Conservation (phyloP, 2,329 filamentous ascomycete genomes). For the Davidsoniella virescens region DNA sequence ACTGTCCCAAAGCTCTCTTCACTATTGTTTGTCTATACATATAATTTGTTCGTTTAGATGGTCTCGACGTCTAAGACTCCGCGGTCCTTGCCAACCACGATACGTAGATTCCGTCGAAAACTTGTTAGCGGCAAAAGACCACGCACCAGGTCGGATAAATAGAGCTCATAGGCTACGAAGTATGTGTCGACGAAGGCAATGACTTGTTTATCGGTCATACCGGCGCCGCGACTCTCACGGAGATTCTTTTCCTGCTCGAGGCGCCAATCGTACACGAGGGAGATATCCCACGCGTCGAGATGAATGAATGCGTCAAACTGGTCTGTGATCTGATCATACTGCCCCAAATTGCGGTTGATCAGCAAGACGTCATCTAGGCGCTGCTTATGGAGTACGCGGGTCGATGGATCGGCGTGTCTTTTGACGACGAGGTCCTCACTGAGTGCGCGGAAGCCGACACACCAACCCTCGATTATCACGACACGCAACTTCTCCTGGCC, state of each 20-base stretch:
- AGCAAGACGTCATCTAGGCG: slow-evolving; percentile 32
- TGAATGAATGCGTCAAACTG: slow-evolving; percentile 39
- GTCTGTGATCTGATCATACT: slow-evolving; percentile 33
- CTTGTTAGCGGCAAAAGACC: slow-evolving; percentile 19
- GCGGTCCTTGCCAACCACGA: slow-evolving; percentile 45
- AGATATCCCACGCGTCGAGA: slow-evolving; percentile 52
- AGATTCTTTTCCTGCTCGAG: slow-evolving; percentile 63
- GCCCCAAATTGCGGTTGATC: slow-evolving; percentile 30
- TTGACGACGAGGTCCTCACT: slow-evolving; percentile 32
- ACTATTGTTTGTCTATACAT: too few relatives aligned
- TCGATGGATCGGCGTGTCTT: slow-evolving; percentile 30
- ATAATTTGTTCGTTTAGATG: too few relatives aligned
- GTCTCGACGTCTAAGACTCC: slow-evolving; percentile 33
- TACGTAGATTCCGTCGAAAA: slow-evolving; percentile 39
- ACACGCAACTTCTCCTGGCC: slow-evolving; percentile 38
- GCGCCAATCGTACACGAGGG: slow-evolving; percentile 73
- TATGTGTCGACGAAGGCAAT: slow-evolving; percentile 54
- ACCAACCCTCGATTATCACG: slow-evolving; percentile 82
- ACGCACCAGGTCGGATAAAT: slow-evolving; percentile 1
- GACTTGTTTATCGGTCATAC: slow-evolving; percentile 74
- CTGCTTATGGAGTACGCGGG: slow-evolving; percentile 32
- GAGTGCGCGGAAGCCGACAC: slow-evolving; percentile 62
- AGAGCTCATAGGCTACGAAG: slow-evolving; percentile 59
- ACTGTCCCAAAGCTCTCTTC: too few relatives aligned
- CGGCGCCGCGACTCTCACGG: slow-evolving; percentile 47